Evolutionary conservation across 2,329 filamentous ascomycete genomes (phyloP).

Genomic region (Sclerotinia trifoliorum): DNA sequence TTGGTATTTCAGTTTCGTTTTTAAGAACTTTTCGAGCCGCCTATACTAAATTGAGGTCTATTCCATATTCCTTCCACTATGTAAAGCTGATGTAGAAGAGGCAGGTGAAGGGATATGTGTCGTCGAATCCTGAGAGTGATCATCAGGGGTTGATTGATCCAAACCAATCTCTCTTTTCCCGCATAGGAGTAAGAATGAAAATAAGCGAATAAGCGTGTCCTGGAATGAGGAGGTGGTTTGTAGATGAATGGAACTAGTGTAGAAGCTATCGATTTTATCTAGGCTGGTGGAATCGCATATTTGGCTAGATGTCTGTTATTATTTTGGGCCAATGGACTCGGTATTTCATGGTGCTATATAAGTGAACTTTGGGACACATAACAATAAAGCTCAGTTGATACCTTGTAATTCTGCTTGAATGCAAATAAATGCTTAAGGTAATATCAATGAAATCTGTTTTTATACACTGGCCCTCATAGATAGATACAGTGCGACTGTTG

Average conservation of each 20-base stretch:
- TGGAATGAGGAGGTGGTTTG: background rate
- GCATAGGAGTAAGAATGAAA: background rate
- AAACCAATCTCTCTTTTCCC: background rate
- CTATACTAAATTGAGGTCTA: no score
- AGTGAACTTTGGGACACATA: background rate
- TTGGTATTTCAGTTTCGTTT: no score
- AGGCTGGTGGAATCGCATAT: background rate
- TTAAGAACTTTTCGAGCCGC: no score
- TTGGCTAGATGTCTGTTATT: background rate
- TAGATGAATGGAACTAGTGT: background rate
- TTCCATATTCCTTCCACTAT: no score
- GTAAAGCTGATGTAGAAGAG: background rate
- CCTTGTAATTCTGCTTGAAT: background rate
- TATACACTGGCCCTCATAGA: background rate
- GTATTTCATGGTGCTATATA: background rate
- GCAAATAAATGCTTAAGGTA: background rate
- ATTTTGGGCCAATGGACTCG: background rate
- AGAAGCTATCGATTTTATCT: background rate
- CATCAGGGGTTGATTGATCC: background rate
- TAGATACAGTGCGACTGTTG: background rate
- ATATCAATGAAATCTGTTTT: background rate
- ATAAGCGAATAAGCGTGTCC: background rate
- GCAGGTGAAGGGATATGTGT: background rate
- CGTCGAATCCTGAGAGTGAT: no score
- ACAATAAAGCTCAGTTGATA: background rate